A percentile compares a stretch with the other conserved stretches of the same genome.
Conservation (phyloP, 1,284 basidiomycete species). For the Leccinum fuscescens region DNA sequence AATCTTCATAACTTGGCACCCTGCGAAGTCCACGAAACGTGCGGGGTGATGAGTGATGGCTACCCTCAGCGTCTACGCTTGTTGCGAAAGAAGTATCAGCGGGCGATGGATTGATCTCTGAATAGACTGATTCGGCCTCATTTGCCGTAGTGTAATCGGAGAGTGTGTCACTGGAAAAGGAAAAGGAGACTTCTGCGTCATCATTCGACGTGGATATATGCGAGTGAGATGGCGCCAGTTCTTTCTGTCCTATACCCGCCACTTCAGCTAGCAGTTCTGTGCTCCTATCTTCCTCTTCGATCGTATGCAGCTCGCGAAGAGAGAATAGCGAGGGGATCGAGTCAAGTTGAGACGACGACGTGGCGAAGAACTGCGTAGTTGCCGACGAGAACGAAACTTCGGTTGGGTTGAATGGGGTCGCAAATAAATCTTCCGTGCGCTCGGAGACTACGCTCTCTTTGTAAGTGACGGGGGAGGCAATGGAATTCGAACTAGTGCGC, state of each 20-base stretch:
- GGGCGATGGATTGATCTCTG: neutral
- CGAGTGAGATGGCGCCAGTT: neutral
- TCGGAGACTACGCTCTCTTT: neutral
- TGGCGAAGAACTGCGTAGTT: neutral
- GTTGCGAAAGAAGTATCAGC: slow-evolving; percentile 22
- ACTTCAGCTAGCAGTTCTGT: neutral
- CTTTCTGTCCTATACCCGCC: neutral
- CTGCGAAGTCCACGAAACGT: slow-evolving; percentile 19
- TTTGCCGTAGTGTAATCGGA: slow-evolving; percentile 1
- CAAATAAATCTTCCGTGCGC: neutral
- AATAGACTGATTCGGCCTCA: neutral
- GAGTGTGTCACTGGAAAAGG: slow-evolving; percentile 11
- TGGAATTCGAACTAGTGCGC: neutral
- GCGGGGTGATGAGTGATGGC: neutral
- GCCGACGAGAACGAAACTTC: neutral
- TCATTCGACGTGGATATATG: neutral
- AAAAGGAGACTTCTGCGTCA: slow-evolving; percentile 4
- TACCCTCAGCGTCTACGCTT: slow-evolving; percentile 17
- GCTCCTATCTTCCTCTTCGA: slow-evolving; percentile 8
- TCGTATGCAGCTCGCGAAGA: slow-evolving; percentile 1
- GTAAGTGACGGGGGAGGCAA: neutral
- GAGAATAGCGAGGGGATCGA: neutral
- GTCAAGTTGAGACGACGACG: neutral
- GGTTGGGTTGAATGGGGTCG: neutral
- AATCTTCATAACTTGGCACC: slow-evolving; percentile 17